Evolutionary conservation across 768 basidiomycete species (phyloP), one percentile per base, ranked within the genome.

Genomic region (Leccinellum luteum): DNA sequence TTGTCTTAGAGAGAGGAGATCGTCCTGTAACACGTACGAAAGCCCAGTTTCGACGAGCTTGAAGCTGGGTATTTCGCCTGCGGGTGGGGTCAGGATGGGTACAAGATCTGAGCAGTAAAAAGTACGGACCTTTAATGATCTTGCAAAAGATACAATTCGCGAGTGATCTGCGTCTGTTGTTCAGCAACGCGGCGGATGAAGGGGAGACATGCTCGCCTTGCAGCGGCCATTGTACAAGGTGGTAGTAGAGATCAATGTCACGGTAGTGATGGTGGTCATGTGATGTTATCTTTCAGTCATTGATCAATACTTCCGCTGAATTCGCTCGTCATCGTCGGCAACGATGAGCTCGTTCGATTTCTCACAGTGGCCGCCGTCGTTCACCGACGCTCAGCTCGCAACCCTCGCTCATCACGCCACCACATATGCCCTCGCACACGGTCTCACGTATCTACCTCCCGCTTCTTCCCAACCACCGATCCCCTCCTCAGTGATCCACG

Each of bases 71-170:
- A 98, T 94, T 23, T 94, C 88, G 52, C 93, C 94, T 94, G 69
- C 21, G 12, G 12, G 21, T 35, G 48, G 45, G 32, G 19, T 55
- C 15, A 55, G 6, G 35, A 35, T 3, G 7, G 15, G 0, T 7
- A 15, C 2, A 4, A 44, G 2, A 21, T 10, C 1, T 19, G 27
- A 17, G 13, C n/a, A 25, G 10, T 7, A 2, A 58, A 35, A n/a
- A 15, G 3, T 15, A 61, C 73, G 27, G 48, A 85, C 94, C 91
- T 76, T 91, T 91, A 77, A 94, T 82, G 73, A 98, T 97, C 77
- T 88, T 97, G 82, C 96, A 98, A 78, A 97, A 98, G 66, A 98
- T 75, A 73, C 94, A 97, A 23, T 71, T 73, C 6, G 85, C 79
- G 52, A 88, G 77, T 49, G 76, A 75, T 66, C 87, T 87, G 55